Conservation (phyloP, 139 green algal species). For the Deuterostichococcus epilithicus region DNA sequence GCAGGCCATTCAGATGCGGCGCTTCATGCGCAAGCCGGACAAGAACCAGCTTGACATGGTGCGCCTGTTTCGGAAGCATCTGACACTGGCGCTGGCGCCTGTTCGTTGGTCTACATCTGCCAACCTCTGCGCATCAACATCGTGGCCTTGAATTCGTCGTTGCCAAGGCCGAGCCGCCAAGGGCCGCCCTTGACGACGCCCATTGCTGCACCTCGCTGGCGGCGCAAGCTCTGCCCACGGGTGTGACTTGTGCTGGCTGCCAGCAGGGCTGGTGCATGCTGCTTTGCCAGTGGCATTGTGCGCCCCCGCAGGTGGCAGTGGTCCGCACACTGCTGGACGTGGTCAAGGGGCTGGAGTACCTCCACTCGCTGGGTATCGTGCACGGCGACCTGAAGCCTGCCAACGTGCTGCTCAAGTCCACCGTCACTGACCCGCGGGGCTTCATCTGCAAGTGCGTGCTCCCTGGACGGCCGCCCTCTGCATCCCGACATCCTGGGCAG, state of each 20-base stretch:
- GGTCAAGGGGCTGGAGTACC: constrained; percentile 39
- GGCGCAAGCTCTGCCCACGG: too few species aligned
- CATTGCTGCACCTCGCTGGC: too few species aligned
- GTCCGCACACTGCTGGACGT: constrained; percentile 30
- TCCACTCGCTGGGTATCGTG: constrained; percentile 70
- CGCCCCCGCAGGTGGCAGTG: constrained; percentile 11
- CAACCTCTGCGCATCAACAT: too few species aligned
- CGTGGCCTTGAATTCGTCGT: too few species aligned
- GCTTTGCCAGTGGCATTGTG: background rate
- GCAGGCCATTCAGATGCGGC: constrained; percentile 6
- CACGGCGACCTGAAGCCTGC: constrained; percentile 72
- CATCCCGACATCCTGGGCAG: too few species aligned
- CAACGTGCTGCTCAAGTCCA: constrained; percentile 69
- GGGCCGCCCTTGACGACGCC: too few species aligned
- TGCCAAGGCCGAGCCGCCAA: too few species aligned
- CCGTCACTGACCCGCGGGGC: constrained; percentile 46
- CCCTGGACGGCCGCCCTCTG: constrained; percentile 59
- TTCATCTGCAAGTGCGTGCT: constrained; percentile 65
- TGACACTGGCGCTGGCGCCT: too few species aligned
- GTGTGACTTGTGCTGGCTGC: too few species aligned
- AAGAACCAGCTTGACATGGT: constrained; percentile 24
- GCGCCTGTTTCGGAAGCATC: background rate
- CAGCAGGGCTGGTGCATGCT: too few species aligned
- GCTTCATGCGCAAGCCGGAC: constrained; percentile 8
- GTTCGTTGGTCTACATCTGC: too few species aligned